phyloP scores from a whole-genome alignment of 2,329 filamentous ascomycete genomes.

The Atkinsonella hypoxylon region DNA sequence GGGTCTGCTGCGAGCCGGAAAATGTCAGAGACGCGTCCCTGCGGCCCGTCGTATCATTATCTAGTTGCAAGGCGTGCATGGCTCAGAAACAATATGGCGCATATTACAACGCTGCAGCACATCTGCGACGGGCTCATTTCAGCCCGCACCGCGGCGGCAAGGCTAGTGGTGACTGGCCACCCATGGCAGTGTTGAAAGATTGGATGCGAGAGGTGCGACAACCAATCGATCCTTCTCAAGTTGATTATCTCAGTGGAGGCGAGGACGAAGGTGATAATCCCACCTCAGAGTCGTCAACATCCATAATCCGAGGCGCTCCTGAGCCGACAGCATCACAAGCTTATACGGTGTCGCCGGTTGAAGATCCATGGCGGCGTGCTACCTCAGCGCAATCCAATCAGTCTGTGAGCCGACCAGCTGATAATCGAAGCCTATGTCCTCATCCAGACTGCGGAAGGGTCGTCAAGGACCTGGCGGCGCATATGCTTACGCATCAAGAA shows the following conservation, averaged over 20 bases:
- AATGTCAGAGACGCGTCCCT: slow-evolving; percentile 22
- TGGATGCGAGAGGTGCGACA: slow-evolving; percentile 50
- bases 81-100: slow-evolving; percentile 45
- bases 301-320: not conserved
- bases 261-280: slow-evolving; percentile 28
- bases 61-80: slow-evolving; percentile 44
- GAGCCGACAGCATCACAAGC: slow-evolving; percentile 9
- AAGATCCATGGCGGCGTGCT: slow-evolving; percentile 13
- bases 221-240: slow-evolving; percentile 24
- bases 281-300: slow-evolving; percentile 5
- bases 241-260: slow-evolving; percentile 11
- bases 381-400: slow-evolving; percentile 16
- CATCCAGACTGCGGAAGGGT: slow-evolving; percentile 46
- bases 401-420: slow-evolving; percentile 18
- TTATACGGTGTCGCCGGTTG: slow-evolving; percentile 6
- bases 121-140: slow-evolving; percentile 45
- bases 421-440: slow-evolving; percentile 38
- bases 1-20: slow-evolving; percentile 43
- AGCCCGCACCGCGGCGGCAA: slow-evolving; percentile 43
- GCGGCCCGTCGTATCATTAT: slow-evolving; percentile 38
- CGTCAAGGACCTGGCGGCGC: slow-evolving; percentile 61
- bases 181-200: slow-evolving; percentile 44
- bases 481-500: slow-evolving; percentile 92
- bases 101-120: slow-evolving; percentile 48
- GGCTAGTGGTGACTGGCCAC: slow-evolving; percentile 46